phyloP scores from a whole-genome alignment of 2,329 filamentous ascomycete species.

The Diaporthe ampelina region DNA sequence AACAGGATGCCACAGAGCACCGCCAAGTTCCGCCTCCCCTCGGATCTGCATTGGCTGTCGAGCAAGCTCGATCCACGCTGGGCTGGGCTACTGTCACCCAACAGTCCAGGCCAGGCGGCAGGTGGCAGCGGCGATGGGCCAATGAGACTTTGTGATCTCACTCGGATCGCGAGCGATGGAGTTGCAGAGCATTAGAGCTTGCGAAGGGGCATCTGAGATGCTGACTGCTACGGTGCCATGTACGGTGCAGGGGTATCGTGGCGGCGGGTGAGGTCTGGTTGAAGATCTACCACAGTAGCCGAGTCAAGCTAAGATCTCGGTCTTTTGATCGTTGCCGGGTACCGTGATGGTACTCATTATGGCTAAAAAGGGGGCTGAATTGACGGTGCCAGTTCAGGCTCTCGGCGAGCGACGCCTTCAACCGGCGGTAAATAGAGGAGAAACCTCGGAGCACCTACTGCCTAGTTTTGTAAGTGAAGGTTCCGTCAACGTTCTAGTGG shows the following conservation, averaged over 20 bases:
- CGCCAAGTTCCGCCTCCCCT: slow-evolving; percentile 1
- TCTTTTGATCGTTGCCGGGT: slow-evolving; percentile 16
- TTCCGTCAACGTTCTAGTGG: neutral
- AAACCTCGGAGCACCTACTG: neutral
- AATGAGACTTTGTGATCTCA: slow-evolving; percentile 25
- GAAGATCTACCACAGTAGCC: slow-evolving; percentile 16
- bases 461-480: neutral
- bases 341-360: slow-evolving; percentile 19
- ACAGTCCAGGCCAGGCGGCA: slow-evolving; percentile 23
- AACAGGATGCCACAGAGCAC: slow-evolving; percentile 11
- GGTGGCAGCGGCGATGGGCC: slow-evolving; percentile 17
- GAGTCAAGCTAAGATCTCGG: slow-evolving; percentile 18
- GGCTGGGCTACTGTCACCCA: slow-evolving; percentile 10
- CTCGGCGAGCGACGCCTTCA: slow-evolving; percentile 13
- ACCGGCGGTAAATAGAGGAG: slow-evolving; percentile 13
- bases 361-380: slow-evolving; percentile 28
- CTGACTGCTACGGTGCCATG: slow-evolving; percentile 26
- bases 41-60: slow-evolving; percentile 21
- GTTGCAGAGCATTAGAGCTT: slow-evolving; percentile 25
- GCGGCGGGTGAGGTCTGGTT: slow-evolving; percentile 14
- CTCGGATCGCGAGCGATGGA: slow-evolving; percentile 28
- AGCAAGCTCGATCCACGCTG: slow-evolving; percentile 21
- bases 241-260: slow-evolving; percentile 16
- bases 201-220: slow-evolving; percentile 19
- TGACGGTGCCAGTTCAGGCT: slow-evolving; percentile 15